Base-by-base conservation (phyloP, 805 yeast genomes). In the Metschnikowia picachoensis region DNA sequence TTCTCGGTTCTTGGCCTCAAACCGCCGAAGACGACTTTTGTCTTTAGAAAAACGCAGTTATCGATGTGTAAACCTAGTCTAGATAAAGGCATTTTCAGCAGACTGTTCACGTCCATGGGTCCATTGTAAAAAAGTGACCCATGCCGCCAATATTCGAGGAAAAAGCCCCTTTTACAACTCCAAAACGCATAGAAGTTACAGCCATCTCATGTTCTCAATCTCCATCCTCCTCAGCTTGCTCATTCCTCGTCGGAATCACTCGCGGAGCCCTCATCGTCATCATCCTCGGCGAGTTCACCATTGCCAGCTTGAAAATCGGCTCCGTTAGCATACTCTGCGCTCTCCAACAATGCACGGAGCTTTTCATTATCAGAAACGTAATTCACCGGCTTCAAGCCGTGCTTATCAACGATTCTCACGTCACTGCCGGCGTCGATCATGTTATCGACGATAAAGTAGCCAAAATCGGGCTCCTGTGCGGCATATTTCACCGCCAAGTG, bases 391-490 rank as follows among this genome's bases (percentile, higher is more conserved):
- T 79, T 87, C 57, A 83, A 76, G 20, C 87, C 87, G 34, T 74
- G 71, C 25, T 49, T 58, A 53, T 71, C 73, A 20, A 54, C 55
- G 34, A 67, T 59, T 41, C 68, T 73, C 2, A 95, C 87, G 65
- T 91, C 94, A 1, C 94, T 83, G 3, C 99, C 98, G 28, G 95
- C 96, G 58, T 91, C 97, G 35, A 94, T 70, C 51, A 94, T 76
- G 61, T 84, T 85, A 58, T 87, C 95, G 11, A 83, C 80, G 30
- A 90, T 73, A 55, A 83, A 87, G 20, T 74, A 69, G 0, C 96
- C 97, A 64, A 85, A 90, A 49, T 87, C 97, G 0, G 94, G 87
- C 60, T 92, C 96, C 25, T 80, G 82, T 38, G 73, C 71, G 12
- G 91, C 75, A 63, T 86, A 92, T 50, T 77, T 78, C 11, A 84